Evolutionary conservation across 192 early-diverging fungal genomes (phyloP).

Genomic region (Radiomyces spectabilis): DNA sequence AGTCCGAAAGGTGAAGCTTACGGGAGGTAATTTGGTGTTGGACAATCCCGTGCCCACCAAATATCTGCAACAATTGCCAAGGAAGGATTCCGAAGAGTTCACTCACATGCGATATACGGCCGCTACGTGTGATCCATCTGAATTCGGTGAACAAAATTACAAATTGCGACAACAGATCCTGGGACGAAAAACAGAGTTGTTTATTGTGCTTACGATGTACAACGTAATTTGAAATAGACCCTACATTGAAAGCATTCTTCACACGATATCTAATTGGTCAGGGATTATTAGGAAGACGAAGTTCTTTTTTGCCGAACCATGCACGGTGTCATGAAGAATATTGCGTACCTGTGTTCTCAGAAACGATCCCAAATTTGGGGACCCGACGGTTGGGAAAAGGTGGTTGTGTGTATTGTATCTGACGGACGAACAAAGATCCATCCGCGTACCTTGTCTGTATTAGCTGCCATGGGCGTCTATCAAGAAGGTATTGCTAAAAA

Average conservation of each 20-base stretch:
- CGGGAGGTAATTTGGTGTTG: conserved; percentile 62
- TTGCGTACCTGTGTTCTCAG: conserved; percentile 51
- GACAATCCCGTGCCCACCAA: conserved; percentile 58
- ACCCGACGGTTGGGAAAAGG: conserved; percentile 76
- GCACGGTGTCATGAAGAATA: conserved; percentile 58
- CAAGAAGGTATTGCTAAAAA: conserved; percentile 69
- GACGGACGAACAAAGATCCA: conserved; percentile 78
- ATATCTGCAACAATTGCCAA: conserved; percentile 42
- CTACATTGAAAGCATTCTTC: neutral
- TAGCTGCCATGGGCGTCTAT: conserved; percentile 77
- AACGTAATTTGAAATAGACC: conserved; percentile 30
- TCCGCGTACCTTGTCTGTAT: conserved; percentile 55
- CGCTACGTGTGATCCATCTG: conserved; percentile 58
- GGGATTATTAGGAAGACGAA: conserved; percentile 51
- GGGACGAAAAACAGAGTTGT: conserved; percentile 53
- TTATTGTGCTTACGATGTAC: conserved; percentile 74
- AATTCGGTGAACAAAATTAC: conserved; percentile 53
- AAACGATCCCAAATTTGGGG: conserved; percentile 42
- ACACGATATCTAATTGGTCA: conserved; percentile 2
- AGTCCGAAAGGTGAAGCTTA: conserved; percentile 51
- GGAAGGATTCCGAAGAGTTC: conserved; percentile 56
- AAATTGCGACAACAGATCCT: conserved; percentile 47
- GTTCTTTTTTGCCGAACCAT: conserved; percentile 54
- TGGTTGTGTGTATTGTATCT: conserved; percentile 74
- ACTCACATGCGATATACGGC: conserved; percentile 72